Conservation (phyloP, 1,284 basidiomycete genomes). For the Wolfiporia cocos region DNA sequence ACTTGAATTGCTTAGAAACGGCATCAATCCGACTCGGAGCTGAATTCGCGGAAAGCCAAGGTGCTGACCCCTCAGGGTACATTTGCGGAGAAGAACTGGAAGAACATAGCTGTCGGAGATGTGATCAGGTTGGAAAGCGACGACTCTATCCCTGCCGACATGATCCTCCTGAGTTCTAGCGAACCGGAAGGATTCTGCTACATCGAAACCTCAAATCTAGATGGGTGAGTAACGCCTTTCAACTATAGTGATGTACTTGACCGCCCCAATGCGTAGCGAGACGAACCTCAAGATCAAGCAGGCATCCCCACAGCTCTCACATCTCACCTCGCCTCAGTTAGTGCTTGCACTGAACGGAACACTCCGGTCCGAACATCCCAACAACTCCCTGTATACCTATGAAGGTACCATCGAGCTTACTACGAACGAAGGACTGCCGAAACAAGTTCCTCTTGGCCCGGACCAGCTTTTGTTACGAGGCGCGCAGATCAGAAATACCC, state of each 20-base stretch:
- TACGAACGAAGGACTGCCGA: constrained; percentile 52
- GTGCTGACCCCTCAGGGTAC: constrained; percentile 62
- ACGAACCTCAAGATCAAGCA: constrained; percentile 99
- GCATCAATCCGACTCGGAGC: constrained; percentile 89
- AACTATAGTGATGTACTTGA: background rate
- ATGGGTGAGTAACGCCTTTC: constrained; percentile 61
- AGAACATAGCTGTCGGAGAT: constrained; percentile 88
- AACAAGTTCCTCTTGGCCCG: constrained; percentile 87
- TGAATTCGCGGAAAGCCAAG: constrained; percentile 82
- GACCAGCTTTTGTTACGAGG: constrained; percentile 94
- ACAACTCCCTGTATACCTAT: constrained; percentile 96
- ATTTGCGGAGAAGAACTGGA: constrained; percentile 84
- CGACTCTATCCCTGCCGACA: constrained; percentile 95
- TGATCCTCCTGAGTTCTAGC: constrained; percentile 83
- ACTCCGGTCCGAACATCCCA: constrained; percentile 92
- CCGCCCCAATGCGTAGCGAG: constrained; percentile 49
- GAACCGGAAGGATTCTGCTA: constrained; percentile 98
- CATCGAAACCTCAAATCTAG: constrained; percentile 96
- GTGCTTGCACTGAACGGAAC: constrained; percentile 77
- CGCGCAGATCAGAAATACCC: constrained; percentile 94
- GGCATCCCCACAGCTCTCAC: constrained; percentile 77
- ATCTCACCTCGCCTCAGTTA: constrained; percentile 73
- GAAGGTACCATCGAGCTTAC: constrained; percentile 79
- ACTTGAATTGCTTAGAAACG: no score
- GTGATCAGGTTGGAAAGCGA: constrained; percentile 88